Evolutionary conservation across 2,329 filamentous ascomycete genomes (phyloP), one percentile per base, ranked within the genome.

Genomic region (Trichoderma pleuroti): DNA sequence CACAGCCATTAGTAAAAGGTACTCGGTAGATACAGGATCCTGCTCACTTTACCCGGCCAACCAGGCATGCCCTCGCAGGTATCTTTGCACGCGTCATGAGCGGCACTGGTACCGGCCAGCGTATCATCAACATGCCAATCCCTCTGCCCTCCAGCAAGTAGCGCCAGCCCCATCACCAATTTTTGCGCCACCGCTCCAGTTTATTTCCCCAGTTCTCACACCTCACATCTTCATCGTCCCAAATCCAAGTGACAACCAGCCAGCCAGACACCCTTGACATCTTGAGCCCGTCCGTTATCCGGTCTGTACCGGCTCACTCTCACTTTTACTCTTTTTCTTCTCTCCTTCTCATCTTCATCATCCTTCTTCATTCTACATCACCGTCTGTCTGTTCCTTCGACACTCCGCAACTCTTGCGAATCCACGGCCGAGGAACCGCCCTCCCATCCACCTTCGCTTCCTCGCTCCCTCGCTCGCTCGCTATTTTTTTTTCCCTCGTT

Each of bases 151-250:
- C 34, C 21, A 18, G 24, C 42, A 64, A 16, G 62, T 67, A 67
- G 64, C 65, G 65, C 65, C 64, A 28, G 54, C 32, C 62, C 62
- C 62, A 39, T 67, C 52, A 36, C 63, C 49, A 32, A n/a, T 39
- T 42, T 68, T 68, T 68, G 65, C 65, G 65, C 65, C 65, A 68
- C 65, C 36, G 54, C 65, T 68, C 56, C 56, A 68, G 39, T 68
- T 68, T 61, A 68, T 61, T 61, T 54, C 63, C 49, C 65, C 59
- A 57, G 59, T 32, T 56, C 63, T 57, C 32, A 54, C 52, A 36
- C 32, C 32, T 39, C 63, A 57, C 63, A 21, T 42, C 61, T 66
- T 56, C 49, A 66, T 42, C 52, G 21, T 24, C 28, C 36, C 36
- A 39, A 39, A 8, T 21, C 54, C 16, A 21, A 52, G 46, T 52